Conservation (phyloP, 208 protist species). For the Trichomonas vaginalis region DNA sequence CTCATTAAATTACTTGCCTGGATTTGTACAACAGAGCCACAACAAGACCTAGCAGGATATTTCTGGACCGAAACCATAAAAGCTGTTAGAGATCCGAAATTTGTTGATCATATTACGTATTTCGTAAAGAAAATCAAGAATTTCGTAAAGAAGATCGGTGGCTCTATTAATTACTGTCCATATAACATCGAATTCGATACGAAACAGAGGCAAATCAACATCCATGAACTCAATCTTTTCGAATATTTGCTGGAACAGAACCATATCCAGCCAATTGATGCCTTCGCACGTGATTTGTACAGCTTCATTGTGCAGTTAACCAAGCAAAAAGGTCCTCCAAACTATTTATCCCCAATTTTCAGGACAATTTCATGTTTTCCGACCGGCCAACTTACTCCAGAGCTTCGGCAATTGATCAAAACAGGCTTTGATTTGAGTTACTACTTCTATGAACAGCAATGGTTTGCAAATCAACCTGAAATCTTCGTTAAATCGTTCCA, state of each 20-base stretch:
- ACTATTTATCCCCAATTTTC: background rate
- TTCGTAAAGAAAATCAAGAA: background rate
- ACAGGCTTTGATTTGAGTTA: background rate
- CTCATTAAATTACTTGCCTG: background rate
- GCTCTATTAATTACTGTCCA: background rate
- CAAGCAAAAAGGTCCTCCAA: background rate
- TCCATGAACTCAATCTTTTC: background rate
- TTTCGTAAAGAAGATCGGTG: background rate
- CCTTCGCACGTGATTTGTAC: background rate
- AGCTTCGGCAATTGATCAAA: background rate
- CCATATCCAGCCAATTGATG: background rate
- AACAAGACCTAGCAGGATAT: background rate
- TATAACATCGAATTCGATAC: background rate
- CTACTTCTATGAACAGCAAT: too few species aligned
- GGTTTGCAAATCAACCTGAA: background rate
- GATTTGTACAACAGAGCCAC: background rate
- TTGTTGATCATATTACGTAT: background rate
- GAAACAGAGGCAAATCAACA: too few species aligned
- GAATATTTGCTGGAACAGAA: background rate
- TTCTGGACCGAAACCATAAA: background rate
- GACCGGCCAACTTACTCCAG: background rate
- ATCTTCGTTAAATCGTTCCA: background rate
- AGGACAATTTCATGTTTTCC: background rate
- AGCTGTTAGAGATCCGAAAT: background rate
- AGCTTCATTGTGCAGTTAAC: background rate